Evolutionary conservation across 129 eudicot species (phyloP).

Genomic region (Tanacetum coccineum): DNA sequence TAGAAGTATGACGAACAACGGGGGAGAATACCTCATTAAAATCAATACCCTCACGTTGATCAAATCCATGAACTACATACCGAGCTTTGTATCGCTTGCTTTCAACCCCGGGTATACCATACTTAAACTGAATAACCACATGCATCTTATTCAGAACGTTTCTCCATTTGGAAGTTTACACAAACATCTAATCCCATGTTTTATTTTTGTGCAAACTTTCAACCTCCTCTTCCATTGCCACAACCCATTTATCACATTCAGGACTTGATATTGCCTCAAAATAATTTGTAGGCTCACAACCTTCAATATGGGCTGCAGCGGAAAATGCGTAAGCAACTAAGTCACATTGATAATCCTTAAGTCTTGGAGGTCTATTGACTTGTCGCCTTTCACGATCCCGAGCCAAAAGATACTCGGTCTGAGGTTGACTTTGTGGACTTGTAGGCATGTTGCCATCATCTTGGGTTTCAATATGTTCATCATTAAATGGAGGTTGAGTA

Average conservation of each 20-base stretch:
- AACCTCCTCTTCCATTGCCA: too few relatives aligned
- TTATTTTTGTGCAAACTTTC: too few relatives aligned
- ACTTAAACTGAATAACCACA: background rate
- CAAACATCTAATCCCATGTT: too few relatives aligned
- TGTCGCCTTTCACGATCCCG: background rate
- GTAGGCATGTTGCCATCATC: too few relatives aligned
- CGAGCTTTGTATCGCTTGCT: background rate
- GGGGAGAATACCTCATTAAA: too few relatives aligned
- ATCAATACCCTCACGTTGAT: too few relatives aligned
- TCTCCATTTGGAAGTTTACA: too few relatives aligned
- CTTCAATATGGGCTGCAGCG: background rate
- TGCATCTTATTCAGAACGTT: too few relatives aligned
- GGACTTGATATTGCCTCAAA: background rate
- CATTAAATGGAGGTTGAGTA: background rate
- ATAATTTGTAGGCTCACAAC: background rate
- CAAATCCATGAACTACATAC: background rate
- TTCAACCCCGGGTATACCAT: background rate
- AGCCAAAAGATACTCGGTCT: too few relatives aligned
- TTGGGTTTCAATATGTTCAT: too few relatives aligned
- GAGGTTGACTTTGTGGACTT: too few relatives aligned
- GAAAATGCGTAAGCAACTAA: background rate
- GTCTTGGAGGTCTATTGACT: background rate
- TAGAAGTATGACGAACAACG: too few relatives aligned
- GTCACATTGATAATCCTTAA: background rate
- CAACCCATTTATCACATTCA: background rate